A percentile compares a stretch with the other conserved stretches of the same genome.
Conservation (phyloP, 1,284 basidiomycete genomes). For the Testicularia cyperi region DNA sequence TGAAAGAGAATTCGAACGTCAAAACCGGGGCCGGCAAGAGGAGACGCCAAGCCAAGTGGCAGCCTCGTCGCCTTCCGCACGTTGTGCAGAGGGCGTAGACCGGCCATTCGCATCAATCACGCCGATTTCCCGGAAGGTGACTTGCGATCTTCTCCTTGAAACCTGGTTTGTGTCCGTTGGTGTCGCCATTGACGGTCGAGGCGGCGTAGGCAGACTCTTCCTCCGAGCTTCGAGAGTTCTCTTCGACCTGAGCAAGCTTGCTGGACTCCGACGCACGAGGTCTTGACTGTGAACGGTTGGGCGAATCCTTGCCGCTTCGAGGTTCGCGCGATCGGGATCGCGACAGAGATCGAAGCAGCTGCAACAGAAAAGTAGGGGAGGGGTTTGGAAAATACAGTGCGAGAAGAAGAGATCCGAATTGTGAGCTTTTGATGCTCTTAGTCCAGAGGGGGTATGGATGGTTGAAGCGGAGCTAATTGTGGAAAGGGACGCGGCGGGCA, state of each 20-base stretch:
- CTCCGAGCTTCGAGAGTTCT: constrained; percentile 26
- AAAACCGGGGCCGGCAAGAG: too few species aligned
- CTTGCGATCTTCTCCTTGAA: constrained; percentile 20
- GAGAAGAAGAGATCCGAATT: background rate
- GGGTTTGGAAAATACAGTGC: background rate
- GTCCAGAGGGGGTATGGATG: too few species aligned
- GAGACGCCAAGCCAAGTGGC: too few species aligned
- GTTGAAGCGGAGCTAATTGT: too few species aligned
- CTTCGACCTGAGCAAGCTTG: constrained; percentile 46
- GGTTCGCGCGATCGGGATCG: constrained; percentile 56
- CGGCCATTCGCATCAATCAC: background rate
- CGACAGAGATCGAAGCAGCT: constrained; percentile 46
- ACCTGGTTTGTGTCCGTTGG: constrained; percentile 5
- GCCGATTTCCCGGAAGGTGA: constrained; percentile 19
- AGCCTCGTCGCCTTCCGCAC: too few species aligned
- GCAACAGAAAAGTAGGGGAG: background rate
- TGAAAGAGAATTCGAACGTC: too few species aligned
- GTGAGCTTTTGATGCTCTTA: background rate
- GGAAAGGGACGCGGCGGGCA: too few species aligned
- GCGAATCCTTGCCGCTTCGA: constrained; percentile 33
- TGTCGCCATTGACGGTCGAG: constrained; percentile 1
- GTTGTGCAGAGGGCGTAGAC: too few species aligned
- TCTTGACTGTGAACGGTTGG: constrained; percentile 25
- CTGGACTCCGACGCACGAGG: constrained; percentile 27
- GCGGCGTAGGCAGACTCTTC: constrained; percentile 16